Percentiles rank a stretch among this genome's conserved stretches.
phyloP scores from a whole-genome alignment of 805 yeast species.

The Yarrowia osloensis region DNA sequence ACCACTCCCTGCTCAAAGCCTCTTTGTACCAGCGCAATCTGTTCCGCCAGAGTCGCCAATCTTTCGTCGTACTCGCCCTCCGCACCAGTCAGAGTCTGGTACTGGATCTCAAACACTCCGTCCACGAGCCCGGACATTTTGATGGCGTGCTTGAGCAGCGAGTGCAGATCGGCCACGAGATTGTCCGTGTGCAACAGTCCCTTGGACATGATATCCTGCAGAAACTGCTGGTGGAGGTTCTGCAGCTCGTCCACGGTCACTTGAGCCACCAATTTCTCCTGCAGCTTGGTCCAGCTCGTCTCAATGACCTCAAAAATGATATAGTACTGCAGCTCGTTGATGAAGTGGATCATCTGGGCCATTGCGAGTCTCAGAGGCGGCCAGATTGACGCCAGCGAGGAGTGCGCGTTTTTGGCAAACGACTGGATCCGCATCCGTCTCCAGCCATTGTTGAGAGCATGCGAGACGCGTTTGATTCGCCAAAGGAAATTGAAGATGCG shows the following conservation, averaged over 20 bases:
- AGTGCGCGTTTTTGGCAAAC: background rate
- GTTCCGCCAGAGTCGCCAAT: conserved; percentile 32
- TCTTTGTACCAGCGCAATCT: conserved; percentile 34
- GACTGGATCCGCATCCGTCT: conserved; percentile 36
- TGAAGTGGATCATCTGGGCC: conserved; percentile 42
- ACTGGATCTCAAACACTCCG: conserved; percentile 37
- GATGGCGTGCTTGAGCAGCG: conserved; percentile 39
- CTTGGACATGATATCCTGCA: conserved; percentile 39
- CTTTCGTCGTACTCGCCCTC: conserved; percentile 32
- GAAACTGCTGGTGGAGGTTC: conserved; percentile 41
- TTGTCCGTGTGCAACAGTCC: conserved; percentile 41
- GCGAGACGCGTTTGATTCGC: conserved; percentile 67
- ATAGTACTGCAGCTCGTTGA: conserved; percentile 43
- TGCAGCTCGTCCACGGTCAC: conserved; percentile 44
- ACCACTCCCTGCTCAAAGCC: conserved; percentile 37
- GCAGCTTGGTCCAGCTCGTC: conserved; percentile 43
- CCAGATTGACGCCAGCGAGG: background rate
- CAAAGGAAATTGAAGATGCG: conserved; percentile 84
- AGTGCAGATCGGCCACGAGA: conserved; percentile 41
- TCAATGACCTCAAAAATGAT: conserved; percentile 45
- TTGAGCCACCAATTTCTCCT: conserved; percentile 34
- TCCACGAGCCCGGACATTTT: conserved; percentile 37
- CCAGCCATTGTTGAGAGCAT: conserved; percentile 56
- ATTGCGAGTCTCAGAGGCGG: background rate
- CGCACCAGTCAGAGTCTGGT: conserved; percentile 6